Evolutionary conservation across 176 grass and related monocot species (phyloP), one percentile per base, ranked within the genome.

Genomic region (Aegilops bicornis): DNA sequence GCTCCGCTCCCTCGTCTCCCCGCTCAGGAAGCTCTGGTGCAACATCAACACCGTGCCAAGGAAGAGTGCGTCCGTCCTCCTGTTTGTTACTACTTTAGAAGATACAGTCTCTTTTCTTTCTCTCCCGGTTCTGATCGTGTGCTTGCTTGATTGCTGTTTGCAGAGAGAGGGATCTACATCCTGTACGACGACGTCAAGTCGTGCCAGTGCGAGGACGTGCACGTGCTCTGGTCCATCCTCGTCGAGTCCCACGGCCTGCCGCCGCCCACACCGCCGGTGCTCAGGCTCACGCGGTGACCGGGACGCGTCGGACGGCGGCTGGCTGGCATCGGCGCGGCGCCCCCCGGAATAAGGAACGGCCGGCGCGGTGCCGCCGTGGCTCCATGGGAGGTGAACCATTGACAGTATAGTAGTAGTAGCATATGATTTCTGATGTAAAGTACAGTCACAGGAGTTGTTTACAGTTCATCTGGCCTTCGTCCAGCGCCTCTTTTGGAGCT

Each of bases 181-280:
- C 83, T 93, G 23, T 93, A 88, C 67, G 88, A 90, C 25, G 92
- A 93, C 52, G 92, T 93, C 31, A 93, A 88, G 92, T 90, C 86
- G 37, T 93, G 89, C 86, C 89, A 87, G n/a, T 90, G 79, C 92
- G 92, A 93, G 80, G 92, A 93, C 79, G 89, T 93, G 92, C 88
- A 91, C 67, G 85, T 91, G 59, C 82, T 93, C 17, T 93, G 92
- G 92, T 88, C 92, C 0, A 93, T 93, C 73, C 82, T 91, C 30
- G 68, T 86, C 2, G 73, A 90, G 82, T 82, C 91, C 78, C 79
- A 82, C 80, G 89, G 89, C 85, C 89, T 87, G 85, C 85, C 80
- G 65, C 79, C 89, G 2, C 89, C 89, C 1, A 65, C 89, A n/a
- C 78, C 88, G 47, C 15, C 75, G 16, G 33, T 58, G 60, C 30